Base-by-base conservation (phyloP, 192 early-diverging fungal genomes). In the Umbelopsis isabellina region DNA sequence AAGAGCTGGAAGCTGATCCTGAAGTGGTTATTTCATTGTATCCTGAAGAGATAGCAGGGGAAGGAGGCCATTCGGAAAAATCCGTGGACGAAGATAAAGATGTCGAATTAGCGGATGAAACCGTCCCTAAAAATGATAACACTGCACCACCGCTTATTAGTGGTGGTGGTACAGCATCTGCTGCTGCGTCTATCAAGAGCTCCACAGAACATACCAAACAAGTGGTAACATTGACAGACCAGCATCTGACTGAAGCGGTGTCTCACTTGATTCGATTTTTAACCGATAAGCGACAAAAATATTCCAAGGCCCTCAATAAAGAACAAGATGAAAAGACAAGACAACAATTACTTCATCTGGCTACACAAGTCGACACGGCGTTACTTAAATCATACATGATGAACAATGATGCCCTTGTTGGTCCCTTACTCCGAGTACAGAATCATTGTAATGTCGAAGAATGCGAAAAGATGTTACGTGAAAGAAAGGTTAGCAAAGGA, bases 361-460 rank as follows among this genome's bases (percentile, higher is more conserved):
- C 91, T 5, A 84, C 86, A 70, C 75, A 93, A 20, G 91, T 98
- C 4, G 97, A 99, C 65, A 98, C 97, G 0, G 89, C 95, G 0
- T 77, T 99, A 46, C 79, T 99, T 33, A 95, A 95, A 77, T 87
- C 95, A 1, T 99, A 98, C 71, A 83, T 98, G 80, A 82, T 88
- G 65, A 90, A 90, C 33, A 95, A 95, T 49, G 91, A 93, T 41
- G 83, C 90, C 3, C 85, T 99, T 20, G 89, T 97, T 3, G 95
- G 97, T 3, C 91, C 95, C 0, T 83, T 99, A n/a, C 79, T 99
- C 51, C 87, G 96, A 25, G 93, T 98, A 0, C 80, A 80, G 21
- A 97, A 97, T 72, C 89, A 91, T 78, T 98, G 96, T 75, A 91
- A 96, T 73, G 84, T 97, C 2, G 86, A 93, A 70, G 89, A 92